These are phyloP conservation scores for Endotrypanum monterogeii DNA, from an alignment of 208 protist genomes.

Conservation along the genomic window DNA sequence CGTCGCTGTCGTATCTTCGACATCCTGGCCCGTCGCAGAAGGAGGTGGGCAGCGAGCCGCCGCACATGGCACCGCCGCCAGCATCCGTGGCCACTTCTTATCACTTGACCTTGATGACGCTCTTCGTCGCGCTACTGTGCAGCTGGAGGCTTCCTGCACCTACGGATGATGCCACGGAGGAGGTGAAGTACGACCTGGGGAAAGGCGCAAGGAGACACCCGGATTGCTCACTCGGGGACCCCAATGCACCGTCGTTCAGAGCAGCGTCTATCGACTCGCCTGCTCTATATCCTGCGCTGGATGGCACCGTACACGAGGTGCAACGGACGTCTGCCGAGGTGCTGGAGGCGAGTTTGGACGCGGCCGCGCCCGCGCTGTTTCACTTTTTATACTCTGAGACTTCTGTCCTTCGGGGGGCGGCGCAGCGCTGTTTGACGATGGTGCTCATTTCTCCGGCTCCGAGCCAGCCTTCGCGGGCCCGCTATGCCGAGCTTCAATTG, in stretches of 20 bases:
- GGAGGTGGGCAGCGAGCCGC: constrained; percentile 1
- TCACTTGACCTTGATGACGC: constrained; percentile 35
- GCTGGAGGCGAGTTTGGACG: constrained; percentile 30
- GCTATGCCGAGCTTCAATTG: constrained; percentile 49
- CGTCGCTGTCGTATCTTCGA: background rate
- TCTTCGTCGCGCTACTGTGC: constrained; percentile 57
- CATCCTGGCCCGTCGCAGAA: background rate
- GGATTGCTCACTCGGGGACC: background rate
- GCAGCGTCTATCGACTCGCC: background rate
- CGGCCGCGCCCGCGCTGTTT: constrained; percentile 34
- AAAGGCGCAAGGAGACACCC: background rate
- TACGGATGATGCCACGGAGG: constrained; percentile 3
- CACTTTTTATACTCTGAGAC: constrained; percentile 41
- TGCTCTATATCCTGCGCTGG: constrained; percentile 24
- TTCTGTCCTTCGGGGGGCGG: constrained; percentile 63
- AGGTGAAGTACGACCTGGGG: background rate
- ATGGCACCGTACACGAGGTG: constrained; percentile 34
- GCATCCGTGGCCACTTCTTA: constrained; percentile 35
- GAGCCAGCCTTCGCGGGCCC: constrained; percentile 29
- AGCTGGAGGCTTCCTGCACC: constrained; percentile 33
- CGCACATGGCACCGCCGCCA: constrained; percentile 14
- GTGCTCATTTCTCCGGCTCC: constrained; percentile 48
- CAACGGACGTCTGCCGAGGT: constrained; percentile 32
- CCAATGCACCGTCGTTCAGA: background rate
- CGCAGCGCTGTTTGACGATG: constrained; percentile 58